Conservation (phyloP, 2,329 filamentous ascomycete genomes). For the Albifimbria verrucaria region DNA sequence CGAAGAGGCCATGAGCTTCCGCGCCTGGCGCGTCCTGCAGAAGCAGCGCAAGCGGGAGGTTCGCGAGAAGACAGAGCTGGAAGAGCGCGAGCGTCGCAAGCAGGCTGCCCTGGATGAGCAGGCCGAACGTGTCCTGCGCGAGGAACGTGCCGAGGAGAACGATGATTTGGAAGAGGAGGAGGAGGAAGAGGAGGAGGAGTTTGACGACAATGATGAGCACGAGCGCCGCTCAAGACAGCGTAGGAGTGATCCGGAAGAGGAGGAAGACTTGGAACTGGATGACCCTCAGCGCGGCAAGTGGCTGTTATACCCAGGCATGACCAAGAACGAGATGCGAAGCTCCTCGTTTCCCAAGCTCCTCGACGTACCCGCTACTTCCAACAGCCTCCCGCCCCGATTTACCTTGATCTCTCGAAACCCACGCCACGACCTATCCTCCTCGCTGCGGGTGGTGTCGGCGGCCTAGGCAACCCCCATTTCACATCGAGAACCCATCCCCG, state of each 20-base stretch:
- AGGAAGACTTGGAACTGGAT: slow-evolving; percentile 37
- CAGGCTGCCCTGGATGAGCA: slow-evolving; percentile 18
- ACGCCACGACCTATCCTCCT: slow-evolving; percentile 83
- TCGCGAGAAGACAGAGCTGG: slow-evolving; percentile 26
- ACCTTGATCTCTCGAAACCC: slow-evolving; percentile 69
- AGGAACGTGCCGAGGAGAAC: slow-evolving; percentile 7
- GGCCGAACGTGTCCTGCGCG: slow-evolving; percentile 14
- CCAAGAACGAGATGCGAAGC: slow-evolving; percentile 62
- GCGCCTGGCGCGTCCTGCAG: slow-evolving; percentile 26
- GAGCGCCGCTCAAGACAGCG: background rate
- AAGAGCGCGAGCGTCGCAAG: slow-evolving; percentile 6
- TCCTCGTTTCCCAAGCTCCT: slow-evolving; percentile 50
- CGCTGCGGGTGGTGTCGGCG: slow-evolving; percentile 82
- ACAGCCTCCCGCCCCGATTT: slow-evolving; percentile 71
- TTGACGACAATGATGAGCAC: slow-evolving; percentile 9
- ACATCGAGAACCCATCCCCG: slow-evolving; percentile 69
- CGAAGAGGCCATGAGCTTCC: slow-evolving; percentile 51
- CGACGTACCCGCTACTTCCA: slow-evolving; percentile 52
- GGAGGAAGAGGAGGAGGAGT: slow-evolving; percentile 12
- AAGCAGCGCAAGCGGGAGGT: slow-evolving; percentile 29
- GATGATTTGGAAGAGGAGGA: slow-evolving; percentile 12
- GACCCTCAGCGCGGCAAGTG: slow-evolving; percentile 66
- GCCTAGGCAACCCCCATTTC: slow-evolving; percentile 92
- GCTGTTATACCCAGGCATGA: slow-evolving; percentile 79
- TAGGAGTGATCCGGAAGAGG: slow-evolving; percentile 17